Evolutionary conservation across 2,329 filamentous ascomycete species (phyloP).

Genomic region (Nemania abortiva): DNA sequence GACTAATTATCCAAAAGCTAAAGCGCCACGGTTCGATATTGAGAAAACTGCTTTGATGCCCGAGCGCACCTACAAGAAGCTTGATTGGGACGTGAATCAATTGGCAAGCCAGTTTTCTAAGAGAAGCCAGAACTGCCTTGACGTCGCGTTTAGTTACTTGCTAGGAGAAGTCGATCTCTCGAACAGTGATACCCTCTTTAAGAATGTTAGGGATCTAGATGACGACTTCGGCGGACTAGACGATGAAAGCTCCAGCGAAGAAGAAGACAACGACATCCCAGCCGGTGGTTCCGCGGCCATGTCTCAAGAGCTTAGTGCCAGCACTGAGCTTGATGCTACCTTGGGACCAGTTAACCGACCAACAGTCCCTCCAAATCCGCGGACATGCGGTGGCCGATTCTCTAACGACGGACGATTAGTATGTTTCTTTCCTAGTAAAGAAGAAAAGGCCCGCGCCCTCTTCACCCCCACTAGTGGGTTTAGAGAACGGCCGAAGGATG

Average conservation of each 20-base stretch:
- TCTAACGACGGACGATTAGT: conserved; percentile 72
- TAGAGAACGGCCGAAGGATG: conserved; percentile 64
- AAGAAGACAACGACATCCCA: conserved; percentile 74
- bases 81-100: conserved; percentile 68
- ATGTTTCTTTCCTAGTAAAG: conserved; percentile 77
- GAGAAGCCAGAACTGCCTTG: conserved; percentile 71
- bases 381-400: conserved; percentile 71
- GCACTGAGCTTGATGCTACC: conserved; percentile 65
- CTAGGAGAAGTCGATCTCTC: conserved; percentile 73
- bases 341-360: conserved; percentile 64
- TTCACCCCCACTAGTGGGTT: conserved; percentile 60
- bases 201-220: conserved; percentile 73
- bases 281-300: conserved; percentile 67
- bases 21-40: conserved; percentile 69
- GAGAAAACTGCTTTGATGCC: conserved; percentile 74
- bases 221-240: conserved; percentile 67
- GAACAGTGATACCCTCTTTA: conserved; percentile 70
- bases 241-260: conserved; percentile 87
- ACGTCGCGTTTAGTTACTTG: conserved; percentile 72
- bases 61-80: conserved; percentile 63
- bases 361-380: conserved; percentile 67
- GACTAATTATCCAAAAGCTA: conserved; percentile 67
- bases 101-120: conserved; percentile 68
- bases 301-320: conserved; percentile 71
- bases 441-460: conserved; percentile 67